These are phyloP conservation scores for Phylloporus sp. DNA, from an alignment of 768 basidiomycete genomes.

Conservation along the genomic window DNA sequence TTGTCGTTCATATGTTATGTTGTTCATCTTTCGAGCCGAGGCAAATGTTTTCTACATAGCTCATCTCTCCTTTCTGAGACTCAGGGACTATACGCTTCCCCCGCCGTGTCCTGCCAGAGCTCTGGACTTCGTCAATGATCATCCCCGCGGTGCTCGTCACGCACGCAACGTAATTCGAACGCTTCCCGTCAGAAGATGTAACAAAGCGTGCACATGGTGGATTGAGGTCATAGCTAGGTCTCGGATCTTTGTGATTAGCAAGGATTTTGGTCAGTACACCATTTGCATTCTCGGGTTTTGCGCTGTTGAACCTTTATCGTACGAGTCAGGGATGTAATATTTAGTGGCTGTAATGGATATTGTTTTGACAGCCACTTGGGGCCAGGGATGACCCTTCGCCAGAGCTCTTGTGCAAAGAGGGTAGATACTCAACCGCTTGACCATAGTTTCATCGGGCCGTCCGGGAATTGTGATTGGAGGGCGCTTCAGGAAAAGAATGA, in stretches of 20 bases:
- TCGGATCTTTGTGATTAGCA: background rate
- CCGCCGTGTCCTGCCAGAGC: background rate
- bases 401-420: background rate
- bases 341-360: background rate
- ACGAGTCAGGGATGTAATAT: background rate
- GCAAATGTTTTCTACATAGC: background rate
- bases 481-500: background rate
- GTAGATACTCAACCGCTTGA: background rate
- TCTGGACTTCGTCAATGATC: background rate
- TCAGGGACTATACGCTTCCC: background rate
- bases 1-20: background rate
- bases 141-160: background rate
- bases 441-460: background rate
- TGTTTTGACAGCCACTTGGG: background rate
- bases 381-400: background rate
- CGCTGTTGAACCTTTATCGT: background rate
- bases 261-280: background rate
- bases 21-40: background rate
- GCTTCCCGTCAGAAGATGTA: background rate
- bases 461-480: background rate
- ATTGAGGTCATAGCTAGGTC: background rate
- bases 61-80: conserved; percentile 1
- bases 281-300: background rate
- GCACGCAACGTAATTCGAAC: background rate
- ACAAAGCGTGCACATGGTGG: background rate